Percentiles rank a stretch among this genome's conserved stretches.
phyloP scores from a whole-genome alignment of 352 stramenopile genomes.

The Peronospora belbahrii region DNA sequence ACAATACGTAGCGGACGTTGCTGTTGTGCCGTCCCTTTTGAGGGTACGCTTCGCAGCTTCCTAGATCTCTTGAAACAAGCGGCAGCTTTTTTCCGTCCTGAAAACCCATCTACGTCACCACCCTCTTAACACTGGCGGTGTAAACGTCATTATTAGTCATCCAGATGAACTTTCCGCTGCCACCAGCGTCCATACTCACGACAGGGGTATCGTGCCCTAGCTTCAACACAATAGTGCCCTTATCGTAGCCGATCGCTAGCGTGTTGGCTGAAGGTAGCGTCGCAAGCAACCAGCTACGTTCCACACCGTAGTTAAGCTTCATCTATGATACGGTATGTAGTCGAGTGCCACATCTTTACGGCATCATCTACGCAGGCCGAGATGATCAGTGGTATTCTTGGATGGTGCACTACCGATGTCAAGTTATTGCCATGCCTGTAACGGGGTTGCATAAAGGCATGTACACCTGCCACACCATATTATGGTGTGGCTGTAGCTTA shows the following conservation, averaged over 20 bases:
- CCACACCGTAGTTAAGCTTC: constrained; percentile 99
- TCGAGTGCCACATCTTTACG: constrained; percentile 89
- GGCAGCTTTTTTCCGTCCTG: constrained; percentile 88
- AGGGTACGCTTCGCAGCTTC: constrained; percentile 96
- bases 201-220: constrained; percentile 96
- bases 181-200: constrained; percentile 92
- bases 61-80: constrained; percentile 88
- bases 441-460: no score
- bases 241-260: constrained; percentile 92
- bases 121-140: constrained; percentile 89
- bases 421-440: constrained; percentile 99
- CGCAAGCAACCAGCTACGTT: constrained; percentile 94
- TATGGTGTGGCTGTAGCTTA: no score
- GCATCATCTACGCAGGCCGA: constrained; percentile 96
- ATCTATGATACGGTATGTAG: constrained; percentile 96
- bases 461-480: no score
- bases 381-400: constrained; percentile 96
- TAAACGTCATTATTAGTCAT: constrained; percentile 98
- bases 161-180: constrained; percentile 96
- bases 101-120: constrained; percentile 61
- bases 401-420: constrained; percentile 96
- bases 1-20: constrained; percentile 97
- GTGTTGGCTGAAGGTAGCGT: constrained; percentile 83
- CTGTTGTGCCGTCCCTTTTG: constrained; percentile 98
- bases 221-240: constrained; percentile 93